Evolutionary conservation across 169 alveolate genomes (phyloP).

Genomic region (Plasmodium blacklocki): DNA sequence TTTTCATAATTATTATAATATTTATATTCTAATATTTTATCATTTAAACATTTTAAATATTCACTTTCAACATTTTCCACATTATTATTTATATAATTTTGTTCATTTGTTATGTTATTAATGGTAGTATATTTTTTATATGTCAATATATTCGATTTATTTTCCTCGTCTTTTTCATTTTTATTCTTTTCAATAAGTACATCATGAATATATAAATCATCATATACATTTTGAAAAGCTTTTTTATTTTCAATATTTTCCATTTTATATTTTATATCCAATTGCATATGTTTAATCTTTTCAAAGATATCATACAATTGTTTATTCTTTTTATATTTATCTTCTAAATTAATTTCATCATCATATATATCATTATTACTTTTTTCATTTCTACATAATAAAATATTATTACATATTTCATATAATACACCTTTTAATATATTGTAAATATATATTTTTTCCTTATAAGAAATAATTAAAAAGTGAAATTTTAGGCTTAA

Average conservation of each 20-base stretch:
- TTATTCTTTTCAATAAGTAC: conserved; percentile 16
- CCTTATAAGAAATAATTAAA: conserved; percentile 19
- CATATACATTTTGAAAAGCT: conserved; percentile 42
- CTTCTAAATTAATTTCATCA: neutral
- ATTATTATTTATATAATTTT: neutral
- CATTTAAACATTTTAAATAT: neutral
- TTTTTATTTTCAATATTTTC: conserved; percentile 17
- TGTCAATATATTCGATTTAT: neutral
- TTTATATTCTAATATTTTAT: conserved; percentile 8
- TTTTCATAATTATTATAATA: conserved; percentile 9
- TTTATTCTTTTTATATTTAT: neutral
- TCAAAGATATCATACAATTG: conserved; percentile 1
- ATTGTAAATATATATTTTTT: conserved; percentile 27
- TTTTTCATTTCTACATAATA: neutral
- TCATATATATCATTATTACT: neutral
- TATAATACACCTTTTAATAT: conserved; percentile 24
- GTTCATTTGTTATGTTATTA: neutral
- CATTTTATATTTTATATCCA: conserved; percentile 31
- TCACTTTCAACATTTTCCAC: neutral
- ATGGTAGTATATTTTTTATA: neutral
- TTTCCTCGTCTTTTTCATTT: neutral
- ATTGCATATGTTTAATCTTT: conserved; percentile 6
- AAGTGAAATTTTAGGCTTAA: conserved; percentile 15
- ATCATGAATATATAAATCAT: conserved; percentile 51
- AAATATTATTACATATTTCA: neutral